These are phyloP conservation scores for Leishmania lainsoni DNA, from an alignment of 208 protist species.

Conservation along the genomic window DNA sequence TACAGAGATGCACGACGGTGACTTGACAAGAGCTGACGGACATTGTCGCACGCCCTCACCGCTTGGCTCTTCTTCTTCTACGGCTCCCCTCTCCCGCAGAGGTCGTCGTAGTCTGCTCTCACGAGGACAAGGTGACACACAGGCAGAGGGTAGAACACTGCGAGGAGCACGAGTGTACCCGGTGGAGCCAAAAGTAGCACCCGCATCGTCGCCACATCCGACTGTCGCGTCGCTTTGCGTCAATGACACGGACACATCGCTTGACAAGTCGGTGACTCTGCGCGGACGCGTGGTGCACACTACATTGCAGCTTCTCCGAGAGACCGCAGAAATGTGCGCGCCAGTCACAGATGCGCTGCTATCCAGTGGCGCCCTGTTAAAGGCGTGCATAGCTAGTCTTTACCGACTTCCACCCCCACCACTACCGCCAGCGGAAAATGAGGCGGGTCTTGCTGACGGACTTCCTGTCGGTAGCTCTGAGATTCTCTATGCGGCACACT, in stretches of 20 bases:
- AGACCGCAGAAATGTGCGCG: slow-evolving; percentile 14
- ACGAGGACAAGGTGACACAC: not conserved
- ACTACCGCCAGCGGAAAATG: not conserved
- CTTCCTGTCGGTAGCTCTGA: slow-evolving; percentile 8
- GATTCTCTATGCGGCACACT: not conserved
- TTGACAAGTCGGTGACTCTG: not conserved
- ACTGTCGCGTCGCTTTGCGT: not conserved
- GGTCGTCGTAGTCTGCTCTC: slow-evolving; percentile 23
- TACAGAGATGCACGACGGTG: not conserved
- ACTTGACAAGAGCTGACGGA: not conserved
- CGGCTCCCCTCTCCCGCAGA: not conserved
- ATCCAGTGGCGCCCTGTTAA: slow-evolving; percentile 20
- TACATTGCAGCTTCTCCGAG: slow-evolving; percentile 17
- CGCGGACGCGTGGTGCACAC: slow-evolving; percentile 9
- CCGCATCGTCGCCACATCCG: not conserved
- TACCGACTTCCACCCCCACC: not conserved
- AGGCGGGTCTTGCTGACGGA: not conserved
- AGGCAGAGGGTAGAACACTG: not conserved
- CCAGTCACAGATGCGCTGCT: slow-evolving; percentile 24
- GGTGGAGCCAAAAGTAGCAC: not conserved
- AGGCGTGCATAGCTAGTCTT: slow-evolving; percentile 12
- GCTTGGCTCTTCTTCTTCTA: not conserved
- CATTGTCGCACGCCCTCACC: not conserved
- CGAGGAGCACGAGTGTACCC: not conserved
- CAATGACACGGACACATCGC: not conserved